Evolutionary conservation across 306 rosid species (phyloP).

Genomic region (Quercus robur): DNA sequence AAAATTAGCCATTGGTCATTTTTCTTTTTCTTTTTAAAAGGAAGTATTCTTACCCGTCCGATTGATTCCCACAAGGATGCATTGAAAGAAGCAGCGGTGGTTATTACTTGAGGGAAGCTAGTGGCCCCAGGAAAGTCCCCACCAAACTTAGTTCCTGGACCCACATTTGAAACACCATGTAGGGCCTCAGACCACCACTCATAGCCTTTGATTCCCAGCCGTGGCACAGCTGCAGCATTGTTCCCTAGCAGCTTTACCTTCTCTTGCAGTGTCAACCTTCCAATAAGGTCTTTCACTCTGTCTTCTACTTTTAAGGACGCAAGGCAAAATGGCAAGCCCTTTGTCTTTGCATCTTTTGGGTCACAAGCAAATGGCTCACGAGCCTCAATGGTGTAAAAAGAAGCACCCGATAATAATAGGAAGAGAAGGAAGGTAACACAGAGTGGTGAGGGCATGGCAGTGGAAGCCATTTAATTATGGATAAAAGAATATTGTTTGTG

Average conservation of each 20-base stretch:
- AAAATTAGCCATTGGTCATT: background rate
- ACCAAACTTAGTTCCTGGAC: constrained; percentile 74
- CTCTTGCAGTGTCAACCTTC: constrained; percentile 71
- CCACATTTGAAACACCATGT: constrained; percentile 89
- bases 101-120: constrained; percentile 94
- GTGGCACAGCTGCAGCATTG: constrained; percentile 64
- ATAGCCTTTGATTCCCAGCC: constrained; percentile 73
- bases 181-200: constrained; percentile 99
- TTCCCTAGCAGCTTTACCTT: constrained; percentile 61
- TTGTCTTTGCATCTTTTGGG: constrained; percentile 38
- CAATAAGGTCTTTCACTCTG: constrained; percentile 72
- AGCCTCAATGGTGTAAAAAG: constrained; percentile 17
- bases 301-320: constrained; percentile 25
- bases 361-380: constrained; percentile 73
- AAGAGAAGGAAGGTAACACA: background rate
- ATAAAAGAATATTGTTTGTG: background rate
- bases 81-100: constrained; percentile 93
- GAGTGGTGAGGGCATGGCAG: background rate
- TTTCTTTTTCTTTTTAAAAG: background rate
- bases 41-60: constrained; percentile 65
- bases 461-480: constrained; percentile 30
- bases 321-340: constrained; percentile 47
- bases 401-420: background rate
- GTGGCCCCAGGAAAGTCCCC: constrained; percentile 69
- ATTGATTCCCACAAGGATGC: constrained; percentile 81